Base-by-base conservation (phyloP, 495 filamentous ascomycete species). In the Tuber brumale region DNA sequence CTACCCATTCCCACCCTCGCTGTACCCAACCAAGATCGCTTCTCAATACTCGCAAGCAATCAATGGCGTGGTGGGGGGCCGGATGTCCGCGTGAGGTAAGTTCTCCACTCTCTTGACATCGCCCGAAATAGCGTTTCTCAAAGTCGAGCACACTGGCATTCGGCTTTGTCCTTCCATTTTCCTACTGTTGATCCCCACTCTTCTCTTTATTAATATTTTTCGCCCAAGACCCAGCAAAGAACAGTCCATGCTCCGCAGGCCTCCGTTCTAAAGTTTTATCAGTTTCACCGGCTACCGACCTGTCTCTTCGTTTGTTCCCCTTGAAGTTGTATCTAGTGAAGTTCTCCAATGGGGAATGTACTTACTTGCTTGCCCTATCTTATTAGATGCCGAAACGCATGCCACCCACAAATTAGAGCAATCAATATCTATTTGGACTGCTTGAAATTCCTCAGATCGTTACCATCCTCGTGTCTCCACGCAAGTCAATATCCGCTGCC, bases 261-360 rank as follows among this genome's bases (percentile, higher is more conserved):
- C 16, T 66, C 57, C 71, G 23, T 74, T 39, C 71, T 41, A 23
- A 31, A 35, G 45, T 45, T 45, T 73, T 72, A 37, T 76, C 57
- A 41, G 75, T n/a, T 45, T 76, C 66, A 44, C 70, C 70, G 42
- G 74, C 10, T 70, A 46, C 71, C 76, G 44, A 27, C 66, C 69
- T 71, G 45, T 78, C 46, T 78, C 74, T 70, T 72, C 12, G 71
- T 48, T 73, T 77, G 76, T 78, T 78, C 76, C 39, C 45, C 57
- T 61, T 45, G 43, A 77, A 31, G 73, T 51, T 51, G 43, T 48
- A 37, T 51, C 39, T n/a, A 41, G 16, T 37, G 45, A 70, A 72
- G 43, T 43, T 70, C 42, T 51, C 23, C 19, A 41, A 21, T 27
- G 44, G 69, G 57, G 44, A 19, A 44, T 71, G 44, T 46, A 35